Percentiles rank a stretch among this genome's conserved stretches.
Conservation (phyloP, 345 rosid genomes). For the Brassica nigra region DNA sequence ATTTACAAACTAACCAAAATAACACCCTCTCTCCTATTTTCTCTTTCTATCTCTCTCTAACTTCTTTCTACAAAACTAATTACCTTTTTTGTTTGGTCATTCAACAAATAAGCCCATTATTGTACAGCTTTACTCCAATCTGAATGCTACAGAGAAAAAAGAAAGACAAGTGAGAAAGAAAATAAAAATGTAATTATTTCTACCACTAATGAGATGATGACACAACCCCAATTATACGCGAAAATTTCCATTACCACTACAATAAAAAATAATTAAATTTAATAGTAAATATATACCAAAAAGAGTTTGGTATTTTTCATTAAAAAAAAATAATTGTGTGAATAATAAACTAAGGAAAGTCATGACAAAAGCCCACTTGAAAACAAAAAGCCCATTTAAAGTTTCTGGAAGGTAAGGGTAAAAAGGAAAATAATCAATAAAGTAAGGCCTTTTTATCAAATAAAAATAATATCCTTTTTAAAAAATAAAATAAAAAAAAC, state of each 20-base stretch:
- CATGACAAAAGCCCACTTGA: conserved; percentile 37
- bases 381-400: conserved; percentile 27
- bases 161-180: not conserved
- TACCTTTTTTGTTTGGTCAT: no score
- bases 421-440: conserved; percentile 6
- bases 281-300: not conserved
- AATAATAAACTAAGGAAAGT: conserved; percentile 11
- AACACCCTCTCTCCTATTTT: no score
- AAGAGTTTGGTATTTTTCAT: conserved; percentile 1
- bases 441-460: conserved; percentile 18
- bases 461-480: not conserved
- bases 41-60: no score
- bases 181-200: not conserved
- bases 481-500: not conserved
- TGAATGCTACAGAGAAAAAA: conserved; percentile 5
- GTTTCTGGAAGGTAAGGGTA: conserved; percentile 37
- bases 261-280: no score
- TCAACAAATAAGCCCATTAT: no score
- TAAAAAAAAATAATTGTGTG: not conserved
- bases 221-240: conserved; percentile 19
- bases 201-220: conserved; percentile 18
- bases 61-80: no score
- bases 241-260: conserved; percentile 27
- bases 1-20: no score
- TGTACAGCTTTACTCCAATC: conserved; percentile 9